Percentiles rank a stretch among this genome's conserved stretches.
These are phyloP conservation scores for Gnomoniopsis sp. DNA, from an alignment of 2,329 filamentous ascomycete genomes.

Conservation along the genomic window DNA sequence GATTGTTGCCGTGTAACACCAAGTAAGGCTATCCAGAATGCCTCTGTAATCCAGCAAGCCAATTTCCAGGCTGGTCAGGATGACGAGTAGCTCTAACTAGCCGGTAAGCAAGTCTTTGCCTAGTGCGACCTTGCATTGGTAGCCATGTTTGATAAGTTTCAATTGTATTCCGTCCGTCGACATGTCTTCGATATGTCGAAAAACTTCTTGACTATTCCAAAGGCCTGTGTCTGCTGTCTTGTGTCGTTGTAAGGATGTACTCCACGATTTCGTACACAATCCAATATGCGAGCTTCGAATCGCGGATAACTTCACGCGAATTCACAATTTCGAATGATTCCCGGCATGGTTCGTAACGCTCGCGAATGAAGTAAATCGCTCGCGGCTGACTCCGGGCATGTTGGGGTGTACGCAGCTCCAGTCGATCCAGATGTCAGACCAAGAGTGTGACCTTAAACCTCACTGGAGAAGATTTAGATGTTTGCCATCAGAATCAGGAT, in stretches of 20 bases:
- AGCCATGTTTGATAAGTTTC: slow-evolving; percentile 13
- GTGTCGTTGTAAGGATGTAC: slow-evolving; percentile 4
- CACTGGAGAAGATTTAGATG: slow-evolving; percentile 21
- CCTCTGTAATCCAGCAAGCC: background rate
- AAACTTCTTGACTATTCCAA: background rate
- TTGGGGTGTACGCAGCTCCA: slow-evolving; percentile 26
- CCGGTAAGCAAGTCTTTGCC: slow-evolving; percentile 12
- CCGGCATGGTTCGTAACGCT: slow-evolving; percentile 21
- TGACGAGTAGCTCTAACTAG: slow-evolving; percentile 11
- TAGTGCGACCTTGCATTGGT: slow-evolving; percentile 8
- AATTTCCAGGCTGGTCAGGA: slow-evolving; percentile 19
- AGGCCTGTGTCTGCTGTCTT: background rate
- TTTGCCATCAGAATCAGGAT: slow-evolving; percentile 25
- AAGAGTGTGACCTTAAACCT: slow-evolving; percentile 20
- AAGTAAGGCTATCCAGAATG: background rate
- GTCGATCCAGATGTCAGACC: slow-evolving; percentile 27
- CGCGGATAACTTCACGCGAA: slow-evolving; percentile 24
- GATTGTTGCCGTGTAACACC: background rate
- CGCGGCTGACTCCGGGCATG: slow-evolving; percentile 20
- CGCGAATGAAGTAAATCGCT: slow-evolving; percentile 22
- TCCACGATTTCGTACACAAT: slow-evolving; percentile 23
- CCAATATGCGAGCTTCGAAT: slow-evolving; percentile 25
- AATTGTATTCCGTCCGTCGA: slow-evolving; percentile 2
- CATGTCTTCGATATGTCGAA: too few relatives aligned
- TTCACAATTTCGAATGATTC: slow-evolving; percentile 24